Evolutionary conservation across 2,329 filamentous ascomycete species (phyloP).

Genomic region (Fusarium sp.): DNA sequence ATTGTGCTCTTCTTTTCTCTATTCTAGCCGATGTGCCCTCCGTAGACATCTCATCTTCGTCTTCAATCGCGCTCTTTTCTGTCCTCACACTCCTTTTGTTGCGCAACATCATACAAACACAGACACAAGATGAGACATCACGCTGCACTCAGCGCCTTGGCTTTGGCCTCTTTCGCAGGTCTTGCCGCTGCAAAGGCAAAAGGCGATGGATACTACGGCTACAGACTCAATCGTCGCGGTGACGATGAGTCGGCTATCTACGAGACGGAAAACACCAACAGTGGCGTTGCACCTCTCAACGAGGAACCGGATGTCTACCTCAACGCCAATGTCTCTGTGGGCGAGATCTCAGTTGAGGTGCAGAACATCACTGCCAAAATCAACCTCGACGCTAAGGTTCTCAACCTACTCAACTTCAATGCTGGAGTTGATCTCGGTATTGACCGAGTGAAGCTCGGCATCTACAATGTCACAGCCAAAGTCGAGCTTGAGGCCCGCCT

Average conservation of each 20-base stretch:
- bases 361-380: conserved; percentile 32
- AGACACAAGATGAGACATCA: conserved; percentile 15
- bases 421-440: conserved; percentile 32
- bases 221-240: conserved; percentile 22
- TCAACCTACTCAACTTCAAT: conserved; percentile 31
- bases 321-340: conserved; percentile 24
- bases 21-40: conserved; percentile 3
- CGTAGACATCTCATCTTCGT: not conserved
- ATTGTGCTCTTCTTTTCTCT: conserved; percentile 17
- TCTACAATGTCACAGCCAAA: conserved; percentile 33
- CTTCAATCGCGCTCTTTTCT: not conserved
- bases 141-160: conserved; percentile 12
- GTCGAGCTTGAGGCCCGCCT: conserved; percentile 29
- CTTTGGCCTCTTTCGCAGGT: conserved; percentile 4
- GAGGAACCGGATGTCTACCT: conserved; percentile 30
- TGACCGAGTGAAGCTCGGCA: conserved; percentile 29
- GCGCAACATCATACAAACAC: not conserved
- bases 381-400: conserved; percentile 29
- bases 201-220: conserved; percentile 29
- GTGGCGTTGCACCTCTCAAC: conserved; percentile 16
- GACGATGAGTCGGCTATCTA: conserved; percentile 30
- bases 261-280: conserved; percentile 31
- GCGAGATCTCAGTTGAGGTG: conserved; percentile 27
- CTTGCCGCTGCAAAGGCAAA: conserved; percentile 15
- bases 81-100: not conserved